Conservation (phyloP, 768 basidiomycete genomes). For the Russula sp. region DNA sequence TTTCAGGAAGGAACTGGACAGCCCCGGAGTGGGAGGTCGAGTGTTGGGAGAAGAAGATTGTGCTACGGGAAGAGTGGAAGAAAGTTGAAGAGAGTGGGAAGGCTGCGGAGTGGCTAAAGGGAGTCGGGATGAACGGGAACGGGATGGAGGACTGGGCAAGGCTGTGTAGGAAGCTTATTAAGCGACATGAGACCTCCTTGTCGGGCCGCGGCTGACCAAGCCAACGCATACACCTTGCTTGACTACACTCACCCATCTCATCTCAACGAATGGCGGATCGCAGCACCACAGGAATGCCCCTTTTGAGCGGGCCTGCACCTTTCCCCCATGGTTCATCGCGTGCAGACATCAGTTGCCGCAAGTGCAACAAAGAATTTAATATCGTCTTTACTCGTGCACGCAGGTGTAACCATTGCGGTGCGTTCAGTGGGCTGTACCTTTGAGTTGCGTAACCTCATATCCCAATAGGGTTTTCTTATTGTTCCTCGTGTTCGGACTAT, state of each 20-base stretch:
- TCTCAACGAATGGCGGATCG: slow-evolving; percentile 18
- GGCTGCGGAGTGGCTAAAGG: slow-evolving; percentile 57
- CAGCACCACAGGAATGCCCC: slow-evolving; percentile 50
- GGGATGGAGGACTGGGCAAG: slow-evolving; percentile 62
- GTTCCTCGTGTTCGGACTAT: slow-evolving; percentile 69
- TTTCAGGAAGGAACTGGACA: slow-evolving; percentile 41
- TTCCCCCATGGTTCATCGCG: slow-evolving; percentile 40
- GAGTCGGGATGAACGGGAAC: slow-evolving; percentile 56
- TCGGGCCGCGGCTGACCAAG: slow-evolving; percentile 10
- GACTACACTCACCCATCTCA: not conserved
- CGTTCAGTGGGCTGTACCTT: slow-evolving; percentile 5
- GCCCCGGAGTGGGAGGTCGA: slow-evolving; percentile 59
- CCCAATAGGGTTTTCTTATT: slow-evolving; percentile 63
- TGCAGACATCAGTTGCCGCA: slow-evolving; percentile 51
- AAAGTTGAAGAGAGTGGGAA: slow-evolving; percentile 54
- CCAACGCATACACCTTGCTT: not conserved
- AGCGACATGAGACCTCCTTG: slow-evolving; percentile 1
- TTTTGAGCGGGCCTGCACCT: slow-evolving; percentile 63
- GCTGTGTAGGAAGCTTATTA: slow-evolving; percentile 40
- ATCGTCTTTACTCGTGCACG: slow-evolving; percentile 60
- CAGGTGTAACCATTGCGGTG: slow-evolving; percentile 75
- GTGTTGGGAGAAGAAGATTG: slow-evolving; percentile 47
- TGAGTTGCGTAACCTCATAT: slow-evolving; percentile 17
- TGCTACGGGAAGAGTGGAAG: slow-evolving; percentile 57
- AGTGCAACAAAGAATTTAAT: slow-evolving; percentile 72